Base-by-base conservation (phyloP, 352 stramenopile genomes). In the Globisporangium heterothallicum region DNA sequence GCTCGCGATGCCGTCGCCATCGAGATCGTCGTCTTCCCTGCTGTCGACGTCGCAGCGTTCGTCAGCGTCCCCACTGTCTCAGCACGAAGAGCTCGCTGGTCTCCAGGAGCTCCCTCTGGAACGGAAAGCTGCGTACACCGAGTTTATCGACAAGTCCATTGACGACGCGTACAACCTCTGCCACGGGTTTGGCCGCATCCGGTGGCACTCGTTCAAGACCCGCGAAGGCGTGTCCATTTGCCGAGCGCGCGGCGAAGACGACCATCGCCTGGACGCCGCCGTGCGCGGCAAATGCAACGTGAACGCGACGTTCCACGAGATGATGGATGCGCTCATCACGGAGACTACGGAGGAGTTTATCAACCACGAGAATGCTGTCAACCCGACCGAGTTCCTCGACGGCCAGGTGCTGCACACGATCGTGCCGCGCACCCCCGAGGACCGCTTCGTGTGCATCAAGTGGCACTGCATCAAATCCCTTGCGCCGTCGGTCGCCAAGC, bases 161-260 rank as follows among this genome's bases (percentile, higher is more conserved):
- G 79, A 89, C 58, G 78, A 89, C 59, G 82, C 82, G 21, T 87
- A 90, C 62, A 87, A 87, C 40, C 63, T 92, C 27, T 88, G 78
- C 51, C 74, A 89, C 45, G 79, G 78, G 49, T 86, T 88, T 47
- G 79, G 82, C 1, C 70, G 75, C 35, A 74, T 92, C 48, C 73
- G 74, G 35, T 92, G 82, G 82, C 68, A 82, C 40, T 70, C 75
- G 40, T 74, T 70, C 56, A 76, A 84, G 58, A 77, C 66, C 21
- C 69, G 72, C 49, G 79, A 85, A 18, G 75, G 72, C 41, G 78
- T 92, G 42, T 74, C 79, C 0, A 86, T 92, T 50, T 84, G 77
- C 45, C 77, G 76, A 57, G 78, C 78, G 10, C 69, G 71, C 26
- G 72, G 65, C 24, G 74, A 77, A n/a, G 76, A 86, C 55, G 71